Percentiles rank a stretch among this genome's conserved stretches.
These are phyloP conservation scores for Vickermania spadyakhi DNA, from an alignment of 208 protist species.

Conservation along the genomic window DNA sequence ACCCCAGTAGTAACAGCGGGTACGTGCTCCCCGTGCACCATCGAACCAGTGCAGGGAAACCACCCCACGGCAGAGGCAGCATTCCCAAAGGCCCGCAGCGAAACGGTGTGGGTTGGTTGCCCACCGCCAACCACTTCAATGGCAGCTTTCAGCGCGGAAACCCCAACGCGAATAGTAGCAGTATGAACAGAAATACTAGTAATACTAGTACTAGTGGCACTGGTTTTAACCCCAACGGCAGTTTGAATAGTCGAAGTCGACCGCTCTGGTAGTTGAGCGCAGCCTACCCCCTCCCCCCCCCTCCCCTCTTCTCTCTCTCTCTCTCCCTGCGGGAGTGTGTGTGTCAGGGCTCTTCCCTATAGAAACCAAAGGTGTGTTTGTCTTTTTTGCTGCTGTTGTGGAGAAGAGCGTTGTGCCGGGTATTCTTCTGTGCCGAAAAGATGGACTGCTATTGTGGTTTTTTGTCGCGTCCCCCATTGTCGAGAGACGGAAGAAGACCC, in stretches of 20 bases:
- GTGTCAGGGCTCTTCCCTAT: too few relatives aligned
- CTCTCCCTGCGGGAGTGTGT: too few relatives aligned
- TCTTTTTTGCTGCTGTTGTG: too few relatives aligned
- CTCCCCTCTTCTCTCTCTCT: too few relatives aligned
- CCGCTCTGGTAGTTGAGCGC: neutral
- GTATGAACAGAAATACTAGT: neutral
- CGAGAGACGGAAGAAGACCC: too few relatives aligned
- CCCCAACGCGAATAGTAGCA: too few relatives aligned
- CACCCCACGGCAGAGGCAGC: neutral
- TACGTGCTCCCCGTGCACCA: neutral
- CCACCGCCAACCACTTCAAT: neutral
- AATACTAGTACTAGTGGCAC: neutral
- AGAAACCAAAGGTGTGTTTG: too few relatives aligned
- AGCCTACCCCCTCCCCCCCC: too few relatives aligned
- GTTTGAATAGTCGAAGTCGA: neutral
- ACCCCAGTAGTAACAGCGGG: neutral
- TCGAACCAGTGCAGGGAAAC: neutral
- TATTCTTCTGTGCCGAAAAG: too few relatives aligned
- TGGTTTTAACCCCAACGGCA: neutral
- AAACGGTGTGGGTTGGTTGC: neutral
- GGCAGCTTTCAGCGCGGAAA: neutral
- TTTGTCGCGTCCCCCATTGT: too few relatives aligned
- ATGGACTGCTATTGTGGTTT: too few relatives aligned
- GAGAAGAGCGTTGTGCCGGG: too few relatives aligned
- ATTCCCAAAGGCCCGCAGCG: neutral